Conservation (phyloP, 148 eudicot species). For the Amaranthus palmeri region DNA sequence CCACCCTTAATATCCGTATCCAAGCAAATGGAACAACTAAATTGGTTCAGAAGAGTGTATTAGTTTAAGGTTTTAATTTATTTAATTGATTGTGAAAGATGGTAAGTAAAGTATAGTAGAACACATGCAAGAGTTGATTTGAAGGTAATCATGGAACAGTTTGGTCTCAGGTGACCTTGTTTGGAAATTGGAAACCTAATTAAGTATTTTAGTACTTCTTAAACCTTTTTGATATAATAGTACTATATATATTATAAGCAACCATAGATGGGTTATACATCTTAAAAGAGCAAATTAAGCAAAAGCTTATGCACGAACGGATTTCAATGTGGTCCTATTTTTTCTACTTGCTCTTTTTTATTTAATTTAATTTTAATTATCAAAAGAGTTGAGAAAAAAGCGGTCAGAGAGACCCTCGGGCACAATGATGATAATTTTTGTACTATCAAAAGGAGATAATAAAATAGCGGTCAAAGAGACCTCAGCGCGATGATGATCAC, state of each 20-base stretch:
- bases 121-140: slow-evolving; percentile 16
- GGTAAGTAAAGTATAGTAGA: background rate
- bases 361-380: too few relatives aligned
- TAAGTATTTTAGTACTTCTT: background rate
- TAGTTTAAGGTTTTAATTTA: too few relatives aligned
- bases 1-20: too few relatives aligned
- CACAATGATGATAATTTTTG: background rate
- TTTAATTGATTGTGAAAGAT: slow-evolving; percentile 19
- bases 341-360: background rate
- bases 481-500: too few relatives aligned
- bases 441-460: too few relatives aligned
- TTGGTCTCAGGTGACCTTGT: slow-evolving; percentile 21
- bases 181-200: background rate
- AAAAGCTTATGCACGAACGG: slow-evolving; percentile 8
- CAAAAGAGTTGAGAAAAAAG: too few relatives aligned
- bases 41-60: slow-evolving; percentile 11
- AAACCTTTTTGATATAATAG: too few relatives aligned
- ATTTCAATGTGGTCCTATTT: background rate
- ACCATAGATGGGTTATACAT: background rate
- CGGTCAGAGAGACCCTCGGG: background rate
- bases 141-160: slow-evolving; percentile 20
- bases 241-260: background rate
- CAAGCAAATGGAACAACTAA: too few relatives aligned
- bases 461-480: too few relatives aligned
- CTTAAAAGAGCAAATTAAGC: slow-evolving; percentile 1